Evolutionary conservation across 2,329 filamentous ascomycete species (phyloP).

Genomic region (Diaporthe citri): DNA sequence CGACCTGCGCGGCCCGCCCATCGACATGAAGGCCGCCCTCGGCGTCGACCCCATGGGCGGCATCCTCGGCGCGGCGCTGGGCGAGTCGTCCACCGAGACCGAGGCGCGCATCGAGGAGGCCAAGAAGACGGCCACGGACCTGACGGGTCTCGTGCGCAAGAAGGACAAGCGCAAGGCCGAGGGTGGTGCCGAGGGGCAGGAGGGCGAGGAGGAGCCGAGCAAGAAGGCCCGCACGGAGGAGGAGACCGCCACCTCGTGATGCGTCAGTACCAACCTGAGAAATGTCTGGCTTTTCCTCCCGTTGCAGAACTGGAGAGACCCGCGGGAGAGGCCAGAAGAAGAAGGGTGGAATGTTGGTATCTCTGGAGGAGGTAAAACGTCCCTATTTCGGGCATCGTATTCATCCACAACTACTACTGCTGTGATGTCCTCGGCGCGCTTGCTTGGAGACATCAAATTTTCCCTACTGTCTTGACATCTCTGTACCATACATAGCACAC

Average conservation of each 20-base stretch:
- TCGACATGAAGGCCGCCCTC: slow-evolving; percentile 68
- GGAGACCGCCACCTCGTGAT: neutral
- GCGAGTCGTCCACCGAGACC: slow-evolving; percentile 71
- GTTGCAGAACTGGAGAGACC: neutral
- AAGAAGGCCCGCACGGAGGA: slow-evolving; percentile 55
- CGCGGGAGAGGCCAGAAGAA: neutral
- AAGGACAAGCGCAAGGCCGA: slow-evolving; percentile 63
- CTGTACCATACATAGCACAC: slow-evolving; percentile 29
- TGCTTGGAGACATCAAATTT: neutral
- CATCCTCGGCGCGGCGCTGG: slow-evolving; percentile 73
- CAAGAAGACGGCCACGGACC: slow-evolving; percentile 79
- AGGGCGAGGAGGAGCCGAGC: slow-evolving; percentile 46
- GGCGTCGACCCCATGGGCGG: slow-evolving; percentile 66
- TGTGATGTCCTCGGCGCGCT: neutral
- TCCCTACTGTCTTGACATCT: slow-evolving; percentile 18
- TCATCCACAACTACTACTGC: neutral
- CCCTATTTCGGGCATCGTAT: neutral
- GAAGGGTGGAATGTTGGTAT: neutral
- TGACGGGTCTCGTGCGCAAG: slow-evolving; percentile 81
- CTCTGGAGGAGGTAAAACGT: neutral
- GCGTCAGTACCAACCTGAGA: too few relatives aligned
- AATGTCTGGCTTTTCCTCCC: too few relatives aligned
- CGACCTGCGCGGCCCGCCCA: slow-evolving; percentile 75
- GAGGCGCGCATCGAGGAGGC: slow-evolving; percentile 78
- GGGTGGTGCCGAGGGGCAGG: slow-evolving; percentile 45